A percentile compares a stretch with the other conserved stretches of the same genome.
These are phyloP conservation scores for Aureobasidium sp. DNA, from an alignment of 2,329 filamentous ascomycete genomes.

Conservation along the genomic window DNA sequence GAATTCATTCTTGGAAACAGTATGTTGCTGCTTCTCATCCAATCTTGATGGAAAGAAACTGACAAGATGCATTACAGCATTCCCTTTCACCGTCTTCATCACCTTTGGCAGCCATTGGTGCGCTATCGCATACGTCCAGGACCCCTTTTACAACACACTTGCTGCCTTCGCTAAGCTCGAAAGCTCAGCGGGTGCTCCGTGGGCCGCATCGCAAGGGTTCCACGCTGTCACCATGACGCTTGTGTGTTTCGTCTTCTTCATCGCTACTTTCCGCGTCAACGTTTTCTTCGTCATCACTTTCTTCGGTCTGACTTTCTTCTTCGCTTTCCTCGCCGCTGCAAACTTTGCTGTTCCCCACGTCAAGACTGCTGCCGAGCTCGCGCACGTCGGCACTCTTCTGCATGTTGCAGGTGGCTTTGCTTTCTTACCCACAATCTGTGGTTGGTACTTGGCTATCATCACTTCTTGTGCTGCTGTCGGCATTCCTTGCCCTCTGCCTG, in stretches of 20 bases:
- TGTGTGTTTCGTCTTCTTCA: constrained; percentile 24
- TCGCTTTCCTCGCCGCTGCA: constrained; percentile 25
- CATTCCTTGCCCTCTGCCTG: constrained; percentile 22
- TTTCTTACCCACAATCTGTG: constrained; percentile 22
- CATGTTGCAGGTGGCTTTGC: constrained; percentile 26
- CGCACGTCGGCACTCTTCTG: constrained; percentile 20
- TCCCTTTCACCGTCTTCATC: constrained; percentile 26
- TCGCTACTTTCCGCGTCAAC: constrained; percentile 24
- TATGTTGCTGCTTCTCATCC: constrained; percentile 1
- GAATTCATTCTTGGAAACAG: constrained; percentile 27
- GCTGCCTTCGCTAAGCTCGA: constrained; percentile 17
- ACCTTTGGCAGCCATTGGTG: constrained; percentile 26
- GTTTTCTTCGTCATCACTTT: constrained; percentile 22
- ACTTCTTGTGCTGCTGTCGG: constrained; percentile 23
- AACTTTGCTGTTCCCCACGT: constrained; percentile 21
- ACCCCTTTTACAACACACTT: constrained; percentile 21
- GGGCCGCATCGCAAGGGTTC: constrained; percentile 23
- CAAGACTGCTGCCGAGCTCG: constrained; percentile 19
- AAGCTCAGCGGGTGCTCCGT: constrained; percentile 18
- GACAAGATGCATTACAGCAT: constrained; percentile 17
- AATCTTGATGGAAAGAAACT: neutral
- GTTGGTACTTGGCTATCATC: constrained; percentile 24
- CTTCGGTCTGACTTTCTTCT: constrained; percentile 24
- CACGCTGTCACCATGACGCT: constrained; percentile 25
- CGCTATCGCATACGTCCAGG: constrained; percentile 23